phyloP scores from a whole-genome alignment of 768 basidiomycete species.

The Sarcomyxa edulis region DNA sequence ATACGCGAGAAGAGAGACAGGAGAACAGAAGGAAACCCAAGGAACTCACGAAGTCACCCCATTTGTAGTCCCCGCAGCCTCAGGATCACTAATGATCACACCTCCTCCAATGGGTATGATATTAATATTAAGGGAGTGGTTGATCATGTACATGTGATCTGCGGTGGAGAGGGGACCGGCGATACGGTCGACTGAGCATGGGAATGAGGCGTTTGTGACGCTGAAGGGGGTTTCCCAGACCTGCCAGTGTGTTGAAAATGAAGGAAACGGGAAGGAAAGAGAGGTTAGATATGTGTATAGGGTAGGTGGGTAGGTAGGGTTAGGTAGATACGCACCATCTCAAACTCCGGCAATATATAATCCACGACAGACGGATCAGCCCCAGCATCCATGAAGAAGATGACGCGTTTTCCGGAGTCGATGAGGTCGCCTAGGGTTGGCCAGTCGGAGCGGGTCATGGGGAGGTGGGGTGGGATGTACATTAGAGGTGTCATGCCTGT shows the following conservation, averaged over 20 bases:
- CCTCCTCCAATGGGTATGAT: slow-evolving; percentile 18
- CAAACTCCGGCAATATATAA: slow-evolving; percentile 35
- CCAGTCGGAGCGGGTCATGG: slow-evolving; percentile 29
- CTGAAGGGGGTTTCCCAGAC: slow-evolving; percentile 40
- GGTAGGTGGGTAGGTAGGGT: background rate
- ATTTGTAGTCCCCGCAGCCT: slow-evolving; percentile 22
- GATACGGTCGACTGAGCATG: slow-evolving; percentile 34
- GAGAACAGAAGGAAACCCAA: background rate
- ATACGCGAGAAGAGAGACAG: background rate
- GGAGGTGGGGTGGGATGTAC: slow-evolving; percentile 3
- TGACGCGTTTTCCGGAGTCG: slow-evolving; percentile 35
- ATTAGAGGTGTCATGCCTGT: background rate
- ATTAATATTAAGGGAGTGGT: slow-evolving; percentile 37
- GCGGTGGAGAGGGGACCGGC: slow-evolving; percentile 24
- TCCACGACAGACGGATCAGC: slow-evolving; percentile 21
- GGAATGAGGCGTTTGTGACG: slow-evolving; percentile 30
- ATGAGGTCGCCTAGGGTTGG: slow-evolving; percentile 45
- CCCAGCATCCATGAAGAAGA: slow-evolving; percentile 43
- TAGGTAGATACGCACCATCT: slow-evolving; percentile 20
- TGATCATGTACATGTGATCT: slow-evolving; percentile 37
- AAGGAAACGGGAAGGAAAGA: background rate
- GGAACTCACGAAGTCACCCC: slow-evolving; percentile 18
- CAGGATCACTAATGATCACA: slow-evolving; percentile 23
- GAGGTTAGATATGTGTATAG: background rate
- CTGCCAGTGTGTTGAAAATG: slow-evolving; percentile 7